phyloP scores from a whole-genome alignment of 139 green algal species.

The Micractinium conductrix region DNA sequence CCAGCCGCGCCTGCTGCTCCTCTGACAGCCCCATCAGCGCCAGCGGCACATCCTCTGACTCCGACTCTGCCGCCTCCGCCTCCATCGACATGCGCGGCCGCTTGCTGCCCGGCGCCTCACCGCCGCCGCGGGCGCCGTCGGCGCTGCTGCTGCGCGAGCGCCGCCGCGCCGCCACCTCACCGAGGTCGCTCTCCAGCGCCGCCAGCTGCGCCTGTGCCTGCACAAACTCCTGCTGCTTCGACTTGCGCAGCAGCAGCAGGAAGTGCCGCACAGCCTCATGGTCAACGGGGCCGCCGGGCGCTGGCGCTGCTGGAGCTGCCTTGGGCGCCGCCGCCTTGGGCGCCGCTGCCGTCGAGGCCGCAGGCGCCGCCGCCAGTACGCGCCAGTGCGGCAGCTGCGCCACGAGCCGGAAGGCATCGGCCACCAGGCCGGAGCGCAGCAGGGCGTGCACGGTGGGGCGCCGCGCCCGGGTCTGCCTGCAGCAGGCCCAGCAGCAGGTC shows the following conservation, averaged over 20 bases:
- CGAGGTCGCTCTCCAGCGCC: constrained; percentile 42
- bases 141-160: too few species aligned
- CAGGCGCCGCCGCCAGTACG: background rate
- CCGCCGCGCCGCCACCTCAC: constrained; percentile 14
- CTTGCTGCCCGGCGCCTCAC: too few species aligned
- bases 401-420: background rate
- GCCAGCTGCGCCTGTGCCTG: constrained; percentile 32
- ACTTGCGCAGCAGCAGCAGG: constrained; percentile 45
- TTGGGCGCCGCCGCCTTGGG: too few species aligned
- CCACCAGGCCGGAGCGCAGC: constrained; percentile 8
- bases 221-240: constrained; percentile 40
- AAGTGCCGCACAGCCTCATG: constrained; percentile 51
- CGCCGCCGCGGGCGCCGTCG: too few species aligned
- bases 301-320: background rate
- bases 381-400: constrained; percentile 27
- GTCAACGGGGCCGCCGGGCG: background rate
- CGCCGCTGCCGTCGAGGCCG: background rate
- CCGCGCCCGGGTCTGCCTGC: constrained; percentile 19
- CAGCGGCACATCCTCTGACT: too few species aligned
- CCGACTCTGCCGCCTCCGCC: too few species aligned
- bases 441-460: constrained; percentile 14
- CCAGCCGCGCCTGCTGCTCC: too few species aligned
- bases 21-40: too few species aligned
- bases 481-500: constrained; percentile 41
- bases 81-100: too few species aligned